Evolutionary conservation across 768 basidiomycete genomes (phyloP), one percentile per base, ranked within the genome.

Genomic region (Pholiota microspora): DNA sequence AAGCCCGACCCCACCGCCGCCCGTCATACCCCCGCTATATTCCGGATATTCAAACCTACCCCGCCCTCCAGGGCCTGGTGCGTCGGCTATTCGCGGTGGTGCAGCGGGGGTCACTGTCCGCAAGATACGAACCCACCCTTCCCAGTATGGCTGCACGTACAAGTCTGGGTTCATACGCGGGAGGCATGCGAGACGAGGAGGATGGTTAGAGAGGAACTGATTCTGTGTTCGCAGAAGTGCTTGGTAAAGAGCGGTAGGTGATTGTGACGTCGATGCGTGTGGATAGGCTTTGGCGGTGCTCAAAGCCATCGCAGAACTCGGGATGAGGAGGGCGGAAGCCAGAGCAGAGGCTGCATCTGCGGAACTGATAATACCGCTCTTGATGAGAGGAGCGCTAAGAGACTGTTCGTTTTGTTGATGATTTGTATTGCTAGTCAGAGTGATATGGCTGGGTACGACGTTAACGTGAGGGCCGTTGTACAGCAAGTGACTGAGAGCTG

Each of bases 111-210:
- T 67, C 7, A 79, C 64, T 8, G 75, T 68, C 7, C 81, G 72
- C 36, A 85, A 65, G 1, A 77, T 71, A 35, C 73, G 74, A 10
- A 78, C 76, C 60, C 71, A 75, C 9, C 77, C 75, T 49, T 83
- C 80, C 65, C 84, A 84, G 67, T 84, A 86, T 0, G 84, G 84
- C 46, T 78, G 71, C 24, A 77, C 67, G 58, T 87, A 87, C 10
- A 65, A 61, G 2, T 36, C 47, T 0, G 65, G 59, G 28, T 68
- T 44, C 9, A 62, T 55, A n/a, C 73, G 67, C 2, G 75, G 79
- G 0, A 88, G 72, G 5, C 49, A 3, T 0, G 61, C 59, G 24
- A 70, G 49, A 7, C 49, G 48, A 21, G 55, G 45, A 7, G 27
- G 6, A 5, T 38, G 32, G 7, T 7, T 34, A 4, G 15, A 9